Evolutionary conservation across 371 early-diverging fungal genomes (phyloP).

Genomic region (Syncephalis plumigaleata): DNA sequence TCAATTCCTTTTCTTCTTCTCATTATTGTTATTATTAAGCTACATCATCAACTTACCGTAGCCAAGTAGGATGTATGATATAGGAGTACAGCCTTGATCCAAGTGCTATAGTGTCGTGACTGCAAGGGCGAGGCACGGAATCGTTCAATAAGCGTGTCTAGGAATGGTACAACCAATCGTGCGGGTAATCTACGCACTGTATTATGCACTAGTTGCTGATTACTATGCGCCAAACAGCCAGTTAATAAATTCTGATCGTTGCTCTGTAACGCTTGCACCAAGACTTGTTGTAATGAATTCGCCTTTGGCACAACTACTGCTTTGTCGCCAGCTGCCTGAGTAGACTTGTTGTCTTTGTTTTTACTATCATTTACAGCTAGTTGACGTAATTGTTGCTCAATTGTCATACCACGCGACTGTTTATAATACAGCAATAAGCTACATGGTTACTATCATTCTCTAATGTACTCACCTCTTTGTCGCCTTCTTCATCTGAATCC

Average conservation of each 20-base stretch:
- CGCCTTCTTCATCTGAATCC: too few relatives aligned
- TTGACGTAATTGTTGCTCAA: slow-evolving; percentile 20
- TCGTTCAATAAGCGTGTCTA: slow-evolving; percentile 34
- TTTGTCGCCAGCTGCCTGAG: slow-evolving; percentile 11
- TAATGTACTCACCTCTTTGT: too few relatives aligned
- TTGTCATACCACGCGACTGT: slow-evolving; percentile 17
- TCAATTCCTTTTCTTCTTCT: too few relatives aligned
- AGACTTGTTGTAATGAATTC: slow-evolving; percentile 43
- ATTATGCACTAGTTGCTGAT: slow-evolving; percentile 37
- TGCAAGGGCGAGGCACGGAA: slow-evolving; percentile 52
- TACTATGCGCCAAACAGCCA: slow-evolving; percentile 35
- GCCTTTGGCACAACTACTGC: slow-evolving; percentile 21
- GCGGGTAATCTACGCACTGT: slow-evolving; percentile 51
- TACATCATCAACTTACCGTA: slow-evolving; percentile 18
- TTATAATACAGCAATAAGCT: too few relatives aligned
- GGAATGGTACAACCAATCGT: slow-evolving; percentile 49
- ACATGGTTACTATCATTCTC: too few relatives aligned
- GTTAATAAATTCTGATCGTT: slow-evolving; percentile 45
- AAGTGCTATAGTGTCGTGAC: slow-evolving; percentile 36
- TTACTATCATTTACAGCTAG: slow-evolving; percentile 12
- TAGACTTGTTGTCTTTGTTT: too few relatives aligned
- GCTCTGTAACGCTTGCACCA: slow-evolving; percentile 58
- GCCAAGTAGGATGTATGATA: slow-evolving; percentile 51
- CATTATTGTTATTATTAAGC: too few relatives aligned
- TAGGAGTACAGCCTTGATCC: slow-evolving; percentile 51